These are phyloP conservation scores for Mortierella sp. DNA, from an alignment of 371 early-diverging fungal species.

Conservation along the genomic window DNA sequence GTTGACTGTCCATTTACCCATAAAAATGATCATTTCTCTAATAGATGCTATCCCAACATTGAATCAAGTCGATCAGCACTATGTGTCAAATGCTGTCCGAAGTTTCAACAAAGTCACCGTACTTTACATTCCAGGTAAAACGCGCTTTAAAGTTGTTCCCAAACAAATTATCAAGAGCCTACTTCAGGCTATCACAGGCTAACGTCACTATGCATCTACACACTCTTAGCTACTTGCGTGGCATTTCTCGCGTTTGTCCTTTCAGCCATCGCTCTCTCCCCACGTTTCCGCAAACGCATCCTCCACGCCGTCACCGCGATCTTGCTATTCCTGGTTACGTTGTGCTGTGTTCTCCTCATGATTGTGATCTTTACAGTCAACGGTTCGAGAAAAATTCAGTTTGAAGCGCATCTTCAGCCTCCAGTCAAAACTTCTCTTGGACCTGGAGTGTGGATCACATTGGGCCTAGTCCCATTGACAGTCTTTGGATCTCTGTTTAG, in stretches of 20 bases:
- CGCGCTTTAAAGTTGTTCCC: background rate
- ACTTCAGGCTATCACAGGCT: background rate
- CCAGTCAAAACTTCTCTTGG: conserved; percentile 15
- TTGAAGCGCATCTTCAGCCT: conserved; percentile 24
- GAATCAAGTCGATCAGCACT: conserved; percentile 23
- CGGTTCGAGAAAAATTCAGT: conserved; percentile 39
- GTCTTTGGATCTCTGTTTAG: conserved; percentile 42
- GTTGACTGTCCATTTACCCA: no score
- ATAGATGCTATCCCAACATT: conserved; percentile 25
- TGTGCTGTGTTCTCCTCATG: conserved; percentile 31
- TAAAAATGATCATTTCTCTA: background rate
- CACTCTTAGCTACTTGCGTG: conserved; percentile 31
- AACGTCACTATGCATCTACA: background rate
- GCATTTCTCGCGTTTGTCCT: conserved; percentile 37
- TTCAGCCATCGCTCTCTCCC: conserved; percentile 25
- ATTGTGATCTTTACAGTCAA: conserved; percentile 36
- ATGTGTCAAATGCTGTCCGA: conserved; percentile 33
- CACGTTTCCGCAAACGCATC: conserved; percentile 42
- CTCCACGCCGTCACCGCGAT: conserved; percentile 25
- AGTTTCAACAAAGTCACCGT: conserved; percentile 33
- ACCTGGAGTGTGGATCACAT: conserved; percentile 43
- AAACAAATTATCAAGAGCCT: background rate
- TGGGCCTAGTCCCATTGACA: conserved; percentile 38
- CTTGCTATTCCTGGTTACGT: conserved; percentile 31
- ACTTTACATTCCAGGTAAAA: conserved; percentile 43